A percentile compares a stretch with the other conserved stretches of the same genome.
These are phyloP conservation scores for Tolypocladium ophioglossoides DNA, from an alignment of 2,329 filamentous ascomycete species.

Conservation along the genomic window DNA sequence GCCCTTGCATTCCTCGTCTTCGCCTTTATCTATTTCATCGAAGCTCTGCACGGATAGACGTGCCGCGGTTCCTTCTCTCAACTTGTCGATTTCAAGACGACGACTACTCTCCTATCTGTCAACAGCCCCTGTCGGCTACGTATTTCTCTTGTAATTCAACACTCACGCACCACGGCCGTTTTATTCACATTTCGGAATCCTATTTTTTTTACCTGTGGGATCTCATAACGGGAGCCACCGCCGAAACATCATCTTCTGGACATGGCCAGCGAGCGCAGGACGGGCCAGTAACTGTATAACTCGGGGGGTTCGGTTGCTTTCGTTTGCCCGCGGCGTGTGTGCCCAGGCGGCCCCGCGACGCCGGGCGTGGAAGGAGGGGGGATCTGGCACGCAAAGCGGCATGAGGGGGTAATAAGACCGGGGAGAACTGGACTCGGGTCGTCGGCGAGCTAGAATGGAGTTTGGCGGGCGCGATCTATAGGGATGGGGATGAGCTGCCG, in stretches of 20 bases:
- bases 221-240: not conserved
- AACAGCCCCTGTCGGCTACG: not conserved
- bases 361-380: not conserved
- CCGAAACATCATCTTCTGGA: not conserved
- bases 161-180: not conserved
- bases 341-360: not conserved
- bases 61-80: not conserved
- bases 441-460: not conserved
- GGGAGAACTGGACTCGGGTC: not conserved
- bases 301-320: not conserved
- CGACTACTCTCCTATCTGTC: not conserved
- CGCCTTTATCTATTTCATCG: conserved; percentile 81
- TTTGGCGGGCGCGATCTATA: not conserved
- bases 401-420: not conserved
- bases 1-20: conserved; percentile 85
- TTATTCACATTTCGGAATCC: not conserved
- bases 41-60: conserved; percentile 52
- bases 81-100: not conserved
- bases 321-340: not conserved
- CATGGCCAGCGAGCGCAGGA: not conserved
- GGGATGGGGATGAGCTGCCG: not conserved
- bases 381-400: not conserved
- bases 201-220: not conserved
- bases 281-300: not conserved
- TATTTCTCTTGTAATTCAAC: not conserved